Evolutionary conservation across 2,329 filamentous ascomycete species (phyloP), one percentile per base, ranked within the genome.

Genomic region (Hymenoscyphus salicellus): DNA sequence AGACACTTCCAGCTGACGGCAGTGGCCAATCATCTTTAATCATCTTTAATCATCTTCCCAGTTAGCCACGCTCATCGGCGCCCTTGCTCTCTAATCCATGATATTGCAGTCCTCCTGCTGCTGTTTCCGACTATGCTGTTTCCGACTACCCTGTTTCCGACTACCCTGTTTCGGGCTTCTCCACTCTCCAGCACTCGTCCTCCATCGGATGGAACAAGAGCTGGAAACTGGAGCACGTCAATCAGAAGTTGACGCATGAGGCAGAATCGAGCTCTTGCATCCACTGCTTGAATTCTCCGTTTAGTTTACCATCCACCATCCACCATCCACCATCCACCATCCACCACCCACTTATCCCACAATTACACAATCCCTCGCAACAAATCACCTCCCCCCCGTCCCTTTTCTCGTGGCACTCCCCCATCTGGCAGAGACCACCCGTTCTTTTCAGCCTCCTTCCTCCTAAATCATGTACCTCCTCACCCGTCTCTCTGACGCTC

Each of bases 381-480:
- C 38, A 32, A 36, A 23, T 33, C 23, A 30, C 32, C 11, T 5
- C 33, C 58, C 58, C 20, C 49, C 46, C 14, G 14, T 57, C 14
- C n/a, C 43, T 46, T 55, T 38, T 49, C 14, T 55, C 17, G 32
- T 36, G 20, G 52, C 62, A 41, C 36, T 38, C 36, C 43, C 55
- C 32, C 33, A 17, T 36, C n/a, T n/a, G 55, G 49, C 55, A 55
- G 60, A 57, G 33, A 60, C 62, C 57, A 56, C 28, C 62, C 62
- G 33, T 63, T 55, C 59, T 38, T 55, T 67, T 67, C 63, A 71
- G 64, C 68, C 66, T 69, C 62, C 60, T 66, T 63, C 55, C 59
- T 55, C 60, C 66, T 36, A 68, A 66, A 70, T 66, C 65, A 70
- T 71, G 66, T 60, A 62, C 65, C 55, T 52, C 58, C 56, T 43